phyloP scores from a whole-genome alignment of 176 grass and related monocot species.

The Triticum turgidum region DNA sequence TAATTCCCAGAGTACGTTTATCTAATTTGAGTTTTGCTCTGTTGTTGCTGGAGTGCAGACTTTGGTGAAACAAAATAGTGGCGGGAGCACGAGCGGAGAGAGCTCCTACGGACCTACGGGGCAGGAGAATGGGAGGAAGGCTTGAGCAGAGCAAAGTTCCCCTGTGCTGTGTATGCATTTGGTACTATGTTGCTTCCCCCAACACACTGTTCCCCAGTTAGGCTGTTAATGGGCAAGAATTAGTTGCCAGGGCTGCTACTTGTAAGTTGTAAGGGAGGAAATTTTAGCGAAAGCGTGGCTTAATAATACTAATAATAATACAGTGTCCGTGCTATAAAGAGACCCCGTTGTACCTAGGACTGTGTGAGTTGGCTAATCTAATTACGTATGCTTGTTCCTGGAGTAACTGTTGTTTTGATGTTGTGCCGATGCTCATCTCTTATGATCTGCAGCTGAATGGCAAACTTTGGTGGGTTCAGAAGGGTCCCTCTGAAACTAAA shows the following conservation, averaged over 20 bases:
- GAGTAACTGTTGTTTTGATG: background rate
- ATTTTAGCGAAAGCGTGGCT: background rate
- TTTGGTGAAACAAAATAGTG: background rate
- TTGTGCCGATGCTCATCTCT: background rate
- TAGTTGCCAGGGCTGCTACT: background rate
- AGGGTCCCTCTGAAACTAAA: too few relatives aligned
- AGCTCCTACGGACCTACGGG: background rate
- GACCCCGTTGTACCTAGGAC: background rate
- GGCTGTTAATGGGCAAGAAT: background rate
- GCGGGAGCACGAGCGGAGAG: conserved; percentile 14
- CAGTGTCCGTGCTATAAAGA: background rate
- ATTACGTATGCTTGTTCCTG: background rate
- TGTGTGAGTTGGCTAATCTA: background rate
- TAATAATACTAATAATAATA: too few relatives aligned
- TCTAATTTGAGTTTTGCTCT: background rate
- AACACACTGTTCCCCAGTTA: background rate
- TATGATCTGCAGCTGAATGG: background rate
- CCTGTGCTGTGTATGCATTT: background rate
- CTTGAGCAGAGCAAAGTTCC: conserved; percentile 12
- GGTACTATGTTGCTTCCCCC: background rate
- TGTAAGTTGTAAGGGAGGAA: background rate
- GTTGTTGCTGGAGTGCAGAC: conserved; percentile 37
- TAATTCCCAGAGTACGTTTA: background rate
- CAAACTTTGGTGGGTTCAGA: background rate
- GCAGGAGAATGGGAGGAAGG: background rate